Evolutionary conservation across 192 early-diverging fungal species (phyloP), one percentile per base, ranked within the genome.

Genomic region (Backusella westeae): DNA sequence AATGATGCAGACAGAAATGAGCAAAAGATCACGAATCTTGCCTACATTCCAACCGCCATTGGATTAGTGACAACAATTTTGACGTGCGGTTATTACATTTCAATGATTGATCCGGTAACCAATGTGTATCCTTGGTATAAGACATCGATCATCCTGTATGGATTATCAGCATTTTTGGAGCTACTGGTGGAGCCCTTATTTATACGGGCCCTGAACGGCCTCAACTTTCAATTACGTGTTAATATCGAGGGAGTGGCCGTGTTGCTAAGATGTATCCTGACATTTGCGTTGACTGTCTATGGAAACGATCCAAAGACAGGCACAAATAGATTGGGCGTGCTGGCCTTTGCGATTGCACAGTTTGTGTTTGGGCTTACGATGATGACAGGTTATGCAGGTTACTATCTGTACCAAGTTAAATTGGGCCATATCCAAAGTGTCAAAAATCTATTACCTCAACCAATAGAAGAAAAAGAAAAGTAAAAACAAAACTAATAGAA

Each of bases 181-280:
- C 81, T 99, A 1, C 52, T 87, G 1, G 86, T 92, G 15, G 98
- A 99, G 81, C 98, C 98, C 8, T 79, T 98, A 39, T 97, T 91
- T 82, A 90, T 94, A 35, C 76, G 93, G 17, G 87, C 91, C 0
- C 87, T 92, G 38, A 89, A 89, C 70, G 87, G 86, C 39, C 81
- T 97, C 23, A 84, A 93, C 80, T 96, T 96, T 77, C 87, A 87
- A 71, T 75, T 94, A 12, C 91, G 96, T 21, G 96, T 95, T 4
- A 82, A 85, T 34, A 87, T 95, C 38, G 97, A 99, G 77, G 96
- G 93, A 0, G 69, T 87, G n/a, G 95, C 93, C 0, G 91, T 98
- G 29, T 52, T 91, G 38, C 79, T 90, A 15, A 87, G 93, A 71
- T 97, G 95, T 73, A 34, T 94, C 6, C 75, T 88, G 5, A 91